phyloP scores from a whole-genome alignment of 2,329 filamentous ascomycete species.

The Aspergillus luchuensis region DNA sequence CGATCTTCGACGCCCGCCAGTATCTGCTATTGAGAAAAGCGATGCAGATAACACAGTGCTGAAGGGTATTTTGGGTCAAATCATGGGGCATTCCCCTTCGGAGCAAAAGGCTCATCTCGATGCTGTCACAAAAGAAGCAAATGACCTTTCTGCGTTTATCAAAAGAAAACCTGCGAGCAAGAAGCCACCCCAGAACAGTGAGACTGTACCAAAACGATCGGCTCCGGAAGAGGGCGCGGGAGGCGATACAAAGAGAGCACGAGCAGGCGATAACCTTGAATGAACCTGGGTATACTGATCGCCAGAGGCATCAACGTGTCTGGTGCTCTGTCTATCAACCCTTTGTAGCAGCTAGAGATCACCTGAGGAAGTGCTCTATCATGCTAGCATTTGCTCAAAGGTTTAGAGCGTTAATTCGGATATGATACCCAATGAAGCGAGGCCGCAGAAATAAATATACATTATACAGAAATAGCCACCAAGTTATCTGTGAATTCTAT shows the following conservation, averaged over 20 bases:
- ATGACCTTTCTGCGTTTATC: slow-evolving; percentile 61
- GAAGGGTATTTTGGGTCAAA: slow-evolving; percentile 59
- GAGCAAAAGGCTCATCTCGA: slow-evolving; percentile 57
- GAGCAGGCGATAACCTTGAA: slow-evolving; percentile 11
- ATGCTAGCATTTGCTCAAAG: background rate
- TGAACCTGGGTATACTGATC: background rate
- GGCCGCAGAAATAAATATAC: background rate
- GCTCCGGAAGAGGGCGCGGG: slow-evolving; percentile 26
- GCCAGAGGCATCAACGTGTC: background rate
- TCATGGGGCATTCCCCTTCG: slow-evolving; percentile 57
- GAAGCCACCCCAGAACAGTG: slow-evolving; percentile 16
- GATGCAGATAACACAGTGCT: slow-evolving; percentile 47
- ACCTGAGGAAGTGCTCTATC: background rate
- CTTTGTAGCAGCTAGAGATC: background rate
- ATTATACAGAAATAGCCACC: background rate
- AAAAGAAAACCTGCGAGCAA: slow-evolving; percentile 52
- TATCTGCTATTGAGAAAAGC: slow-evolving; percentile 46
- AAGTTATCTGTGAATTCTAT: too few species aligned
- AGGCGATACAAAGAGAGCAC: slow-evolving; percentile 29
- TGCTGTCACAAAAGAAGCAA: slow-evolving; percentile 58
- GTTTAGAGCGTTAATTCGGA: background rate
- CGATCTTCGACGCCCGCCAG: slow-evolving; percentile 60
- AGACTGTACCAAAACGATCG: slow-evolving; percentile 32
- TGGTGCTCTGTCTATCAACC: slow-evolving; percentile 6
- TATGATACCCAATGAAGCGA: background rate